Percentiles rank a stretch among this genome's conserved stretches.
phyloP scores from a whole-genome alignment of 2,329 filamentous ascomycete genomes.

The Aspergillus melleus region DNA sequence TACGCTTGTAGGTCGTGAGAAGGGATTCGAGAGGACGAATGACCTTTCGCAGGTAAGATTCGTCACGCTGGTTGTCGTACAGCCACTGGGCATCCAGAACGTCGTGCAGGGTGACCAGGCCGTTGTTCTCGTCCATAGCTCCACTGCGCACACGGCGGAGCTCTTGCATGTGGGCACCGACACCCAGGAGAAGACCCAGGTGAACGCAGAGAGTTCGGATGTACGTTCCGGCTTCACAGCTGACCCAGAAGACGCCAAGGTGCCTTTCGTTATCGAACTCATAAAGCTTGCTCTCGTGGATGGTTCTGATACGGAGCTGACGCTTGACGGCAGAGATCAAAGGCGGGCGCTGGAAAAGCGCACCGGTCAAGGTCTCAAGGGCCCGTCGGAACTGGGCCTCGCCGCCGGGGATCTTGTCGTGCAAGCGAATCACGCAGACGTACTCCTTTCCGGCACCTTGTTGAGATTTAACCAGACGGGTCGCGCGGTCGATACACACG shows the following conservation, averaged over 20 bases:
- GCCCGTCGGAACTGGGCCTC: constrained; percentile 90
- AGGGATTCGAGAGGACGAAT: constrained; percentile 92
- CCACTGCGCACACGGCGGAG: constrained; percentile 89
- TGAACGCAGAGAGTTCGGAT: constrained; percentile 98
- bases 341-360: constrained; percentile 93
- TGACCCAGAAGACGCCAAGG: constrained; percentile 98
- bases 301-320: constrained; percentile 95
- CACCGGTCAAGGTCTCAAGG: constrained; percentile 92
- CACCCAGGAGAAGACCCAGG: constrained; percentile 73
- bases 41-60: constrained; percentile 85
- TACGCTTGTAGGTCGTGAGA: constrained; percentile 88
- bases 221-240: constrained; percentile 97
- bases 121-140: constrained; percentile 89
- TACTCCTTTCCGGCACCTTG: constrained; percentile 99
- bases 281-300: constrained; percentile 92
- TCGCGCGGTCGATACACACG: constrained; percentile 94
- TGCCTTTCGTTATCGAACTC: constrained; percentile 99
- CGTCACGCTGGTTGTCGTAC: constrained; percentile 93
- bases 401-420: constrained; percentile 92
- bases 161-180: constrained; percentile 98
- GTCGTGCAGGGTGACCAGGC: constrained; percentile 90
- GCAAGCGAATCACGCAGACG: constrained; percentile 89
- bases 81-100: constrained; percentile 95
- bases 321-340: constrained; percentile 98
- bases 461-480: constrained; percentile 96